Evolutionary conservation across 805 yeast species (phyloP).

Genomic region (Tetrapisispora namnaoensis): DNA sequence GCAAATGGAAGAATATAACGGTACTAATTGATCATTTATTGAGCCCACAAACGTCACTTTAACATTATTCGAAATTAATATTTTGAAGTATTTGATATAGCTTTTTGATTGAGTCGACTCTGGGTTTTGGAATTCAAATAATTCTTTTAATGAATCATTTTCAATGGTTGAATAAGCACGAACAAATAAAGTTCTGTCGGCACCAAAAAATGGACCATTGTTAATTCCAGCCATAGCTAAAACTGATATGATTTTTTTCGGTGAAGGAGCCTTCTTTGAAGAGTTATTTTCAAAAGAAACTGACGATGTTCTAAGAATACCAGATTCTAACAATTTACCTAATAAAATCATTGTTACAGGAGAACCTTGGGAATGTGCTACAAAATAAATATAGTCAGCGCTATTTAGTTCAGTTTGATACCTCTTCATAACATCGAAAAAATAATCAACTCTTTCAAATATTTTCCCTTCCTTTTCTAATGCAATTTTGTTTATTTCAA

Average conservation of each 20-base stretch:
- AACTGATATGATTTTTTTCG: conserved; percentile 48
- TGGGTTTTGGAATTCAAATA: conserved; percentile 79
- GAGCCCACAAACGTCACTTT: conserved; percentile 81
- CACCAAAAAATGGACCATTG: conserved; percentile 88
- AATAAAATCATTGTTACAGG: conserved; percentile 78
- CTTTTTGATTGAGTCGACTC: conserved; percentile 62
- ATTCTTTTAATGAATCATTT: conserved; percentile 72
- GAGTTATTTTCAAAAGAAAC: conserved; percentile 13
- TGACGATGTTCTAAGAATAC: conserved; percentile 30
- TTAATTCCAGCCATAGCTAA: conserved; percentile 94
- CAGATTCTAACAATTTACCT: conserved; percentile 62
- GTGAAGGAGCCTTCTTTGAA: conserved; percentile 5
- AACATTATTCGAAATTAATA: conserved; percentile 57
- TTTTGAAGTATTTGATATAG: conserved; percentile 55
- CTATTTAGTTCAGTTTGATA: conserved; percentile 43
- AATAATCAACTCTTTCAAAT: conserved; percentile 73
- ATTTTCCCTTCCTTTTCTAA: conserved; percentile 90
- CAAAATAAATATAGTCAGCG: conserved; percentile 87
- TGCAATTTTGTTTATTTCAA: conserved; percentile 80
- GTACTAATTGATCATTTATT: conserved; percentile 88
- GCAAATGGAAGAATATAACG: conserved; percentile 80
- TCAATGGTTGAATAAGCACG: conserved; percentile 88
- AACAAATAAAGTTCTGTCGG: conserved; percentile 75
- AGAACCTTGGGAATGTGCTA: conserved; percentile 93
- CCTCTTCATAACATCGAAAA: conserved; percentile 58